A percentile compares a stretch with the other conserved stretches of the same genome.
Conservation (phyloP, 2,329 filamentous ascomycete species). For the Talaromyces amestolkiae region DNA sequence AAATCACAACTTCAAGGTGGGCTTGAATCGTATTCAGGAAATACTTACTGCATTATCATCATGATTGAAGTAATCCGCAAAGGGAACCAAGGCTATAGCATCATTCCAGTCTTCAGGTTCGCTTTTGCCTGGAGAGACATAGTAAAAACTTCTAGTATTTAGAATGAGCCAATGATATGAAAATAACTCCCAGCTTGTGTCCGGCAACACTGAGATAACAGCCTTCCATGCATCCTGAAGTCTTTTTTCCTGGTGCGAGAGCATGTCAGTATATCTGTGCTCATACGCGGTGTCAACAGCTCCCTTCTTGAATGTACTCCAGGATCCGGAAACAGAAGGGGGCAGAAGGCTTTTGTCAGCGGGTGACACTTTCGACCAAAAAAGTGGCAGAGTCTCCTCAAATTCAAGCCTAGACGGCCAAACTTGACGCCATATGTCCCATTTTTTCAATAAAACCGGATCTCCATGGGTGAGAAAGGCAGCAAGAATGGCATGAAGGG, state of each 20-base stretch:
- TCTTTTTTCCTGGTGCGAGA: constrained; percentile 54
- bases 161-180: constrained; percentile 60
- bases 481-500: constrained; percentile 70
- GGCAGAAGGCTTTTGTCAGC: constrained; percentile 31
- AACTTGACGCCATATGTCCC: constrained; percentile 61
- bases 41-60: constrained; percentile 39
- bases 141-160: constrained; percentile 61
- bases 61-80: constrained; percentile 50
- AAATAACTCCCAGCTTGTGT: constrained; percentile 44
- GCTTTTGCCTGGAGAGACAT: constrained; percentile 44
- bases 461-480: constrained; percentile 58
- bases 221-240: constrained; percentile 51
- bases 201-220: constrained; percentile 45
- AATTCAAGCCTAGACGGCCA: constrained; percentile 66
- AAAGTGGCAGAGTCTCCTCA: constrained; percentile 54
- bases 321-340: constrained; percentile 37
- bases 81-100: constrained; percentile 46
- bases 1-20: neutral
- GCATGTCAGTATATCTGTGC: constrained; percentile 34
- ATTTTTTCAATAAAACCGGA: constrained; percentile 46
- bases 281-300: constrained; percentile 35
- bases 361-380: constrained; percentile 49
- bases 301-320: constrained; percentile 30
- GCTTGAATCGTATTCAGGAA: neutral
- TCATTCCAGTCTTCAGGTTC: constrained; percentile 42